Conservation (phyloP, 306 rosid species). For the Prunus kanzakura region DNA sequence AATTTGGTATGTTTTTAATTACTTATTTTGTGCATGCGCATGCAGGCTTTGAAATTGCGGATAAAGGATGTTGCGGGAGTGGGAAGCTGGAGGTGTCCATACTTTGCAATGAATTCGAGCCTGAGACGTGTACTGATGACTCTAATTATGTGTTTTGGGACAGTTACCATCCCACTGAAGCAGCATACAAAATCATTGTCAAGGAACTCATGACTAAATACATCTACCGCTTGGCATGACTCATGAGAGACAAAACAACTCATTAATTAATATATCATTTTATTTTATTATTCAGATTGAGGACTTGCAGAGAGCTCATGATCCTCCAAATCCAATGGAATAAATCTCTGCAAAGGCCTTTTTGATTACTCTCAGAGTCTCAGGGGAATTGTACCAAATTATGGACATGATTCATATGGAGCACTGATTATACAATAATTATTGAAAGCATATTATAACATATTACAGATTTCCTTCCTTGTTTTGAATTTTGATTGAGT, state of each 20-base stretch:
- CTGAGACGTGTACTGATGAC: background rate
- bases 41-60: constrained; percentile 3
- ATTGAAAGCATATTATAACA: too few species aligned
- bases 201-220: background rate
- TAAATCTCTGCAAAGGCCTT: too few species aligned
- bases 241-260: background rate
- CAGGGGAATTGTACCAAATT: too few species aligned
- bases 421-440: too few species aligned
- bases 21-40: background rate
- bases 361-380: too few species aligned
- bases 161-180: constrained; percentile 6
- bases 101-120: constrained; percentile 2
- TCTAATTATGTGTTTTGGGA: constrained; percentile 19
- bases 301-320: background rate
- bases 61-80: constrained; percentile 24
- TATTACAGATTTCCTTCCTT: too few species aligned
- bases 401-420: too few species aligned
- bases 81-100: constrained; percentile 11
- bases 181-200: constrained; percentile 4
- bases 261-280: too few species aligned
- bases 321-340: too few species aligned
- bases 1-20: too few species aligned
- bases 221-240: background rate
- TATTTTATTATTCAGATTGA: background rate
- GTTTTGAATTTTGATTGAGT: too few species aligned